Evolutionary conservation across 2,329 filamentous ascomycete species (phyloP), one percentile per base, ranked within the genome.

Genomic region (Apiospora phragmitis): DNA sequence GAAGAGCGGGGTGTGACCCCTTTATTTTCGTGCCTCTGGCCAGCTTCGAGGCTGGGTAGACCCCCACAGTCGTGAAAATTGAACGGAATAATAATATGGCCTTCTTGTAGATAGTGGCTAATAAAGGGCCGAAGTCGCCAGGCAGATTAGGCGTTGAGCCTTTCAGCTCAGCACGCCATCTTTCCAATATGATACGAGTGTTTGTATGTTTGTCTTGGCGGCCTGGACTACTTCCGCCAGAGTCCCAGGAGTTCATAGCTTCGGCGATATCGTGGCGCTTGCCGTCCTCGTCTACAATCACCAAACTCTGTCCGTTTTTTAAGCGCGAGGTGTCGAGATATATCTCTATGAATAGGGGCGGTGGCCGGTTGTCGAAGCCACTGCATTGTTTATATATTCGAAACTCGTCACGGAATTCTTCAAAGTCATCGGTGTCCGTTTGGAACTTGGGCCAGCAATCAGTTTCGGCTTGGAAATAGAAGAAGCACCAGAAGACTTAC

Each of bases 71-170:
- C 67, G 93, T 90, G 80, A 93, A 97, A 65, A 99, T 87, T 1
- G 94, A 94, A 72, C 96, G 90, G 82, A 98, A 98, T 76, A 98
- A 90, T 75, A 98, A 93, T 74, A 99, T 97, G 76, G 93, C 94
- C 83, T 97, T 96, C 84, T 99, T 99, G 87, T 99, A 99, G 71
- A 97, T 91, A 68, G 94, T 95, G 18, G 96, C 94, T 68, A 98
- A 84, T 42, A 84, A 85, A 14, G 85, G 85, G 9, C 88, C 88
- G 79, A 91, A 93, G 78, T 89, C 89, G 66, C 88, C 85, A 21
- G 79, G 76, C 42, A 80, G 77, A 74, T 86, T 79, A 79, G 85
- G 79, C 70, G 85, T 81, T 71, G 83, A 83, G 75, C 89, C 89
- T 78, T 93, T 93, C 70, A 98, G 86, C 79, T 96, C 92, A 73